Conservation (phyloP, 495 filamentous ascomycete species). For the Antarctomyces pellizariae region DNA sequence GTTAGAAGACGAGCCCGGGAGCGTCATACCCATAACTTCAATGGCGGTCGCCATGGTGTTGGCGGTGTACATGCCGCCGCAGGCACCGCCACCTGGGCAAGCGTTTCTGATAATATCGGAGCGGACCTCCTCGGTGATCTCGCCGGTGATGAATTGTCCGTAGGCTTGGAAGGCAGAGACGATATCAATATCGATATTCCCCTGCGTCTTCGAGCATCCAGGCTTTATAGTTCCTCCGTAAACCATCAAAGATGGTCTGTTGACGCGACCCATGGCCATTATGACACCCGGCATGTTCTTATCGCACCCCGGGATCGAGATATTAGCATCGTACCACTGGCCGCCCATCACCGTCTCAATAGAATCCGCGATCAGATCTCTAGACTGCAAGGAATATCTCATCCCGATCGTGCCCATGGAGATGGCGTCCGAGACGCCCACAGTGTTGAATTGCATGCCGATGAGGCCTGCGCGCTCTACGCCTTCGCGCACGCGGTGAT, state of each 20-base stretch:
- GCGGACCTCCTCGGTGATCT: slow-evolving; percentile 75
- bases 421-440: slow-evolving; percentile 76
- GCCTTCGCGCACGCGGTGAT: slow-evolving; percentile 57
- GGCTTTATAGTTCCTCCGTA: slow-evolving; percentile 91
- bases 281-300: slow-evolving; percentile 99
- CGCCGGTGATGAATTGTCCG: slow-evolving; percentile 76
- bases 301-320: slow-evolving; percentile 95
- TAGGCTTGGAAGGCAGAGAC: slow-evolving; percentile 96
- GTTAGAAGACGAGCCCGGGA: slow-evolving; percentile 82
- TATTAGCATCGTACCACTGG: slow-evolving; percentile 98
- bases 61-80: slow-evolving; percentile 97
- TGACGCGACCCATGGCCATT: slow-evolving; percentile 92
- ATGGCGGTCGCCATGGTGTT: slow-evolving; percentile 98
- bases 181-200: slow-evolving; percentile 69
- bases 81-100: slow-evolving; percentile 81
- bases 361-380: slow-evolving; percentile 90
- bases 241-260: slow-evolving; percentile 86
- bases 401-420: slow-evolving; percentile 73
- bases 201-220: slow-evolving; percentile 48
- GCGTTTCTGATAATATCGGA: slow-evolving; percentile 91
- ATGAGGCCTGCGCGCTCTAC: slow-evolving; percentile 61
- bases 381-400: slow-evolving; percentile 82
- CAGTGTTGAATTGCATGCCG: slow-evolving; percentile 89
- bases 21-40: slow-evolving; percentile 84
- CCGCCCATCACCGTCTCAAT: slow-evolving; percentile 98